A percentile compares a stretch with the other conserved stretches of the same genome.
Conservation (phyloP, 2,329 filamentous ascomycete genomes). For the Penicillium griseofulvum region DNA sequence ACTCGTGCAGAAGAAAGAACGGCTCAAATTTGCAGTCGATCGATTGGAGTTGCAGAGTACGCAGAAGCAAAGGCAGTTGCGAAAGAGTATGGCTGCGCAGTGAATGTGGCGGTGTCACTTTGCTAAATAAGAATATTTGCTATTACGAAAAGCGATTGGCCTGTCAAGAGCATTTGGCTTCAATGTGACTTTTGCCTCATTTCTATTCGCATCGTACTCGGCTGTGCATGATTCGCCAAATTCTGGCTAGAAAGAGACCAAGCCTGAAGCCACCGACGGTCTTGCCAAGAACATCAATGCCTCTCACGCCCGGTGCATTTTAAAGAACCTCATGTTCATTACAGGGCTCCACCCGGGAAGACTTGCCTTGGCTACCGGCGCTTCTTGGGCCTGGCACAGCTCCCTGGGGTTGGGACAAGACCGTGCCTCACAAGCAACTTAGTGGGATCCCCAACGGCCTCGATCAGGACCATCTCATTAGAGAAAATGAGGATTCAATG, state of each 20-base stretch:
- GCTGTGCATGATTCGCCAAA: background rate
- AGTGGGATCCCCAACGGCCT: background rate
- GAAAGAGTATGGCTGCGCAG: slow-evolving; percentile 67
- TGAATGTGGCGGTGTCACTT: slow-evolving; percentile 16
- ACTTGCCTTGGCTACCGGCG: too few species aligned
- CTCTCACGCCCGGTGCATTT: background rate
- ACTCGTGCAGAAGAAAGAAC: slow-evolving; percentile 76
- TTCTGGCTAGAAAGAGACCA: background rate
- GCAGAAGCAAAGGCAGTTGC: slow-evolving; percentile 69
- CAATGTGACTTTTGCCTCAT: too few species aligned
- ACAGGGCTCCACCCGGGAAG: too few species aligned
- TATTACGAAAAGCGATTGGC: background rate
- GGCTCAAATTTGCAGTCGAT: slow-evolving; percentile 81
- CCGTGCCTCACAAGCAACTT: background rate
- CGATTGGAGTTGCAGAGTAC: slow-evolving; percentile 80
- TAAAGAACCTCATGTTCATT: background rate
- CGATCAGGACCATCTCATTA: background rate
- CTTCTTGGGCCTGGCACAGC: background rate
- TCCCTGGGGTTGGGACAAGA: background rate
- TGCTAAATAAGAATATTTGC: slow-evolving; percentile 2
- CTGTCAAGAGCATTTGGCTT: background rate
- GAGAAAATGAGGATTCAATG: background rate
- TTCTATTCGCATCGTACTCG: background rate
- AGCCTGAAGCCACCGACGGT: background rate
- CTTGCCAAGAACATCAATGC: background rate